Percentiles rank a stretch among this genome's conserved stretches.
phyloP scores from a whole-genome alignment of 176 grass and related monocot species.

The Ensete glaucum region DNA sequence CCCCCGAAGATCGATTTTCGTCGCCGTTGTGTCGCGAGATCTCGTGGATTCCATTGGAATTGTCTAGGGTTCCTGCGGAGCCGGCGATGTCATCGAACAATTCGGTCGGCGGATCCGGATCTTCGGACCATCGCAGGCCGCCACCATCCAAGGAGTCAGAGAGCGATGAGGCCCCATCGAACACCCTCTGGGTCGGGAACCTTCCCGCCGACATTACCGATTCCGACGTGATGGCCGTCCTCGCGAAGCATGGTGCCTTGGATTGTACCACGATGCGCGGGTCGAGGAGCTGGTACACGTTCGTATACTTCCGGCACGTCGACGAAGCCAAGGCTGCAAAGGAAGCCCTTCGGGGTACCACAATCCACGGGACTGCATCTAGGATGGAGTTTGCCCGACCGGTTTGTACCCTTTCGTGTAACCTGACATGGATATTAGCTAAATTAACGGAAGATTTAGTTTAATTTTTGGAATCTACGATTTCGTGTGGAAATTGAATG shows the following conservation, averaged over 20 bases:
- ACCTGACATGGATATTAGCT: not conserved
- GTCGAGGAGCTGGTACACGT: constrained; percentile 54
- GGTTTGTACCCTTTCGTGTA: constrained; percentile 29
- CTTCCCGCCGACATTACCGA: constrained; percentile 37
- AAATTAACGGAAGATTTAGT: too few species aligned
- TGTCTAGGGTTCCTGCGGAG: not conserved
- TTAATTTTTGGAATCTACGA: too few species aligned
- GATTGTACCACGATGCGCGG: constrained; percentile 52
- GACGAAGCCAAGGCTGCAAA: constrained; percentile 44
- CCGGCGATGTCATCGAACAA: too few species aligned
- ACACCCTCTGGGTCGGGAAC: constrained; percentile 60
- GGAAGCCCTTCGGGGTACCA: constrained; percentile 33
- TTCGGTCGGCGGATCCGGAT: too few species aligned
- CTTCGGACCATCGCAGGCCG: not conserved
- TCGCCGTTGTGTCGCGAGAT: too few species aligned
- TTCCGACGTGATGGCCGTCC: constrained; percentile 41
- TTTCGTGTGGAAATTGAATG: too few species aligned
- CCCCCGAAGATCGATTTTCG: too few species aligned
- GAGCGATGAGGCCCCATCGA: constrained; percentile 22
- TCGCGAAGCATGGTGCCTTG: constrained; percentile 42
- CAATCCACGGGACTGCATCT: constrained; percentile 39
- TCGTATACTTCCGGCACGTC: constrained; percentile 55
- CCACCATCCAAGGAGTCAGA: not conserved
- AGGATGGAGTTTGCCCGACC: constrained; percentile 64
- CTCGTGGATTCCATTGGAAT: not conserved